phyloP scores from a whole-genome alignment of 2,329 filamentous ascomycete genomes.

The Incumbomyces lentus region DNA sequence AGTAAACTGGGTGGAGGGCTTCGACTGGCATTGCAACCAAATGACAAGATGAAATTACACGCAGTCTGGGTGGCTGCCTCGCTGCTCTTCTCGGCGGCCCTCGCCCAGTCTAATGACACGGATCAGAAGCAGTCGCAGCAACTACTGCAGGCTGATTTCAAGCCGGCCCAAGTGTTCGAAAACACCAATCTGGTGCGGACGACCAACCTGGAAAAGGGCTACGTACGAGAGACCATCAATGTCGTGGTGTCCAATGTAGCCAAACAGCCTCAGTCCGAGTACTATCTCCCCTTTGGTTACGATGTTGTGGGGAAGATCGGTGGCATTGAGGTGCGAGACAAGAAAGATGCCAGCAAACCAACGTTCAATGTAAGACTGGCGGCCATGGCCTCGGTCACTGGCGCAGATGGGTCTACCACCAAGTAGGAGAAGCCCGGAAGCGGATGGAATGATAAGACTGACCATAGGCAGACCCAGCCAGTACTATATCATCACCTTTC shows the following conservation, averaged over 20 bases:
- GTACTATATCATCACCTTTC: constrained; percentile 76
- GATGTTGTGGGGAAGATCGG: constrained; percentile 67
- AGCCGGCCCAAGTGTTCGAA: constrained; percentile 82
- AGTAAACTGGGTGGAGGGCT: background rate
- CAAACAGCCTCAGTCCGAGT: constrained; percentile 68
- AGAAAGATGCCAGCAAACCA: constrained; percentile 61
- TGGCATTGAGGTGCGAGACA: constrained; percentile 83
- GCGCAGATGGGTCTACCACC: constrained; percentile 36
- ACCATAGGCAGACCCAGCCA: constrained; percentile 50
- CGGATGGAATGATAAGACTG: background rate
- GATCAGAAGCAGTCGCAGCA: constrained; percentile 17
- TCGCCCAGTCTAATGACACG: constrained; percentile 18
- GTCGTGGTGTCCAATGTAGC: constrained; percentile 87
- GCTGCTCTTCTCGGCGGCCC: constrained; percentile 9
- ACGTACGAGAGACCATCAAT: constrained; percentile 81
- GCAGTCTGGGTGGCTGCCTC: constrained; percentile 12
- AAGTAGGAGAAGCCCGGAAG: constrained; percentile 41
- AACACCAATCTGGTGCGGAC: constrained; percentile 85
- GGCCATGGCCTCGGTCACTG: constrained; percentile 43
- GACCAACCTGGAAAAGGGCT: constrained; percentile 87
- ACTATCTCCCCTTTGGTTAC: constrained; percentile 78
- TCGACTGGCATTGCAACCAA: background rate
- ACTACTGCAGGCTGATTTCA: constrained; percentile 47
- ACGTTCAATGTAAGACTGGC: constrained; percentile 61
- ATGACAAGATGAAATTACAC: constrained; percentile 17